Percentiles rank a stretch among this genome's conserved stretches.
Evolutionary conservation across 202 grass and related monocot genomes (phyloP).

Genomic region (Setaria viridis): DNA sequence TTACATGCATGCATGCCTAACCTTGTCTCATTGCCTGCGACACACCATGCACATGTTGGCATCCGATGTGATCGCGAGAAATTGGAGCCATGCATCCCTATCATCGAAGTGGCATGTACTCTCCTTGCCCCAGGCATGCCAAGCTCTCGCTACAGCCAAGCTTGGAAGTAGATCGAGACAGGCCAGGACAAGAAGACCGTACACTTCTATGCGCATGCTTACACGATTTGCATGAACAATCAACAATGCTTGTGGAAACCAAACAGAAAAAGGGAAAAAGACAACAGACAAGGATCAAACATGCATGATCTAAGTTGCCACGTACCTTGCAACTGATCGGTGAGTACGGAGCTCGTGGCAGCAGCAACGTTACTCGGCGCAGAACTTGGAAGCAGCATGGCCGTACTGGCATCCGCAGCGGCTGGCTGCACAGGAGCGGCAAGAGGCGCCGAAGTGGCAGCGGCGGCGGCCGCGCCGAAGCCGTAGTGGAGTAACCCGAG

Average conservation of each 20-base stretch:
- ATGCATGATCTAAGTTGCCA: neutral
- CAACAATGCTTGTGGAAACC: conserved; percentile 1
- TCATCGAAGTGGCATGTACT: conserved; percentile 51
- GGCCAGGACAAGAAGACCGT: conserved; percentile 20
- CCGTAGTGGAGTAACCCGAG: conserved; percentile 56
- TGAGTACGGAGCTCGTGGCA: conserved; percentile 42
- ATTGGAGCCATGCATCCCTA: conserved; percentile 37
- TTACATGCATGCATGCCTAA: conserved; percentile 53
- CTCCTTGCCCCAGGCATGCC: conserved; percentile 34
- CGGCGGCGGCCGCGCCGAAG: neutral
- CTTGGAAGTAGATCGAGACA: conserved; percentile 41
- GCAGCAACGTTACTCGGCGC: conserved; percentile 2
- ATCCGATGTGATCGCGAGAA: conserved; percentile 33
- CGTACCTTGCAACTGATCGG: conserved; percentile 80
- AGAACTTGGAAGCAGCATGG: conserved; percentile 29
- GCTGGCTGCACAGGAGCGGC: neutral
- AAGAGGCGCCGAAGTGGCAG: neutral
- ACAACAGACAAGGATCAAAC: neutral
- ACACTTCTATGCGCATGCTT: conserved; percentile 41
- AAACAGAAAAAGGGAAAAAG: conserved; percentile 5
- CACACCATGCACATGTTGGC: conserved; percentile 22
- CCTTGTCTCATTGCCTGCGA: conserved; percentile 60
- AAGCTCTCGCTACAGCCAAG: conserved; percentile 49
- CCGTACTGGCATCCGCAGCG: conserved; percentile 22
- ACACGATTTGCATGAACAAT: conserved; percentile 1